Evolutionary conservation across 164 flowering plant species (phyloP), one percentile per base, ranked within the genome.

Genomic region (Vitis rotundifolia): DNA sequence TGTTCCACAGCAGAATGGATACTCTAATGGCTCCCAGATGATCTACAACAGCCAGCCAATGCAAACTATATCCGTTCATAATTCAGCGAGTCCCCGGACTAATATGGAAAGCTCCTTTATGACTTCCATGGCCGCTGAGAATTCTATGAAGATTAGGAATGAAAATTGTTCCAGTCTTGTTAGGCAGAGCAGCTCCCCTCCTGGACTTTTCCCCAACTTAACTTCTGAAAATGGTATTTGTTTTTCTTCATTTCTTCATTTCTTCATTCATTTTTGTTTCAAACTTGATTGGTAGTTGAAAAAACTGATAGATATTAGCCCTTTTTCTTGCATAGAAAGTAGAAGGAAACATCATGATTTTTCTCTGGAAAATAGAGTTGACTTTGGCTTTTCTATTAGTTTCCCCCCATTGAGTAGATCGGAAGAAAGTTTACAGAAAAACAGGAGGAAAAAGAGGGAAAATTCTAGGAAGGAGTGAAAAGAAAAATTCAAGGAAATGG

Each of bases 131-230:
- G 64, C 29, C 9, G 3, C 69, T 1, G 75, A 73, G 26, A 62
- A 50, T 52, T 16, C 69, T 15, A 48, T 64, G 59, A 69, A 72
- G 22, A 44, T 47, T 13, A 62, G 64, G 18, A 15, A n/a, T 59
- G 61, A 65, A 28, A 71, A 59, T 66, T 64, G 61, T 8, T 75
- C 78, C 12, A 65, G 55, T 72, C 78, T 76, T 52, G 16, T 61
- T 7, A 68, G 78, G 73, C 84, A 79, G 49, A 76, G 52, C 48
- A 81, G 82, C 78, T 78, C 82, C 22, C 84, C 80, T 2, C 68
- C 85, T 56, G 80, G 72, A 13, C n/a, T 81, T 68, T 76, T 81
- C 71, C 22, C 71, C 63, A 67, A 70, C 37, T 48, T 70, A 13
- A 54, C 63, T 16, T 28, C 68, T 59, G 79, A 79, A n/a, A 71